Conservation (phyloP, 2,329 filamentous ascomycete species). For the Pochonia chlamydosporia region DNA sequence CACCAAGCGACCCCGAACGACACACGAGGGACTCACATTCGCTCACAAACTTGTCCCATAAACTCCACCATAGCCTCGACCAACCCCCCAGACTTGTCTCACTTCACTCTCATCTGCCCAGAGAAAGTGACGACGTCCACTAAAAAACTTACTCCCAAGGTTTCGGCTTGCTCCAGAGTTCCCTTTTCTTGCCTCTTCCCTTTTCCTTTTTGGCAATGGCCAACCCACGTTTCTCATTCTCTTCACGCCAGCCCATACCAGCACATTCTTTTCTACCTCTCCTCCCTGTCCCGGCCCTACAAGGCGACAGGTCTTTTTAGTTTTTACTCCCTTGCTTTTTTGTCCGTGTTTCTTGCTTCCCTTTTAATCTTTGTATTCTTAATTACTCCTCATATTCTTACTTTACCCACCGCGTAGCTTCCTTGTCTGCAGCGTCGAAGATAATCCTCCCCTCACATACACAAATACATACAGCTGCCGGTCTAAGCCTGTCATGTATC, state of each 20-base stretch:
- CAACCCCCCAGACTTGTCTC: conserved; percentile 4
- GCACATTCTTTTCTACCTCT: not conserved
- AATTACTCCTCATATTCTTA: not conserved
- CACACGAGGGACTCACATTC: no score
- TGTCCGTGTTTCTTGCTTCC: not conserved
- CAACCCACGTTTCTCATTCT: not conserved
- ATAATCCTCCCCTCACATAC: not conserved
- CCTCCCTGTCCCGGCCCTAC: not conserved
- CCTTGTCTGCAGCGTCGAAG: not conserved
- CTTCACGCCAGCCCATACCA: not conserved
- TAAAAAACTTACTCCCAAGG: not conserved
- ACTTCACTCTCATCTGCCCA: conserved; percentile 2
- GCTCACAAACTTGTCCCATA: not conserved
- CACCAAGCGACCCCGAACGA: not conserved
- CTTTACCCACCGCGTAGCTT: not conserved
- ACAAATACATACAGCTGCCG: not conserved
- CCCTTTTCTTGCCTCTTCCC: not conserved
- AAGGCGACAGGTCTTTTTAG: not conserved
- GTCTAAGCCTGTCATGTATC: conserved; percentile 1
- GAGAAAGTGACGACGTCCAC: not conserved
- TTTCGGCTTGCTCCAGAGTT: not conserved
- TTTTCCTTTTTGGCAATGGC: conserved; percentile 6
- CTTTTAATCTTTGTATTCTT: not conserved
- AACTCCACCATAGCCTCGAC: not conserved
- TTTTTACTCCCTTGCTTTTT: not conserved